Base-by-base conservation (phyloP, 1,284 basidiomycete species). In the Bondarzewia mesenterica region DNA sequence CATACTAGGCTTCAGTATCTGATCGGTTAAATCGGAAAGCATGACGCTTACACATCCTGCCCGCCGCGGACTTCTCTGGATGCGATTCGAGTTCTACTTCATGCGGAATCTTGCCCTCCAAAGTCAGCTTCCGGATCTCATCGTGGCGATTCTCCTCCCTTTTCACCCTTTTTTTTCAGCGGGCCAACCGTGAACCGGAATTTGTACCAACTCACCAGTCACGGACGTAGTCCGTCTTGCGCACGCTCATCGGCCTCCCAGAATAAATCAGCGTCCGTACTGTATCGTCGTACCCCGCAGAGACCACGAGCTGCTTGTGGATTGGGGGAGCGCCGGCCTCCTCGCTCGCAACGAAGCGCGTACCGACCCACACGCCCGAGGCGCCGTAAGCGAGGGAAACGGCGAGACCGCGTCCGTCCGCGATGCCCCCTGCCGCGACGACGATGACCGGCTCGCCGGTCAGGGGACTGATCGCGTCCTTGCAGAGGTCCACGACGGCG, bases 311-410 rank as follows among this genome's bases (percentile, higher is more conserved):
- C 47, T 93, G 78, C 65, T 93, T 93, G 70, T 93, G 91, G 55
- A 70, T 80, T 53, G 80, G 79, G 12, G 89, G 84, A 1, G 90
- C 90, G 22, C 81, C 84, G 2, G 91, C 88, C 64, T 93, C 89
- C 37, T 72, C 77, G 54, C 80, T 81, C 7, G 90, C 91, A 42
- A 95, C 90, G 62, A 95, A 96, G 23, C 92, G 80, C 2, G 92
- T 94, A 32, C 92, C 92, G 48, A 93, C 88, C 90, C 91, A 93
- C 8, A 93, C 86, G 44, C 81, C 90, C 2, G 82, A 71, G 2
- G 89, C 89, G 46, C 90, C 90, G 60, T 68, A 89, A 77, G 85
- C 75, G 50, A 93, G 75, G 12, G 86, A 70, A 7, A 85, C 86
- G 15, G 90, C 89, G 21, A 93, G 74, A 29, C 89, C 85, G 40